Conservation (phyloP, 139 green algal species). For the Prasinococcaceae sp. region DNA sequence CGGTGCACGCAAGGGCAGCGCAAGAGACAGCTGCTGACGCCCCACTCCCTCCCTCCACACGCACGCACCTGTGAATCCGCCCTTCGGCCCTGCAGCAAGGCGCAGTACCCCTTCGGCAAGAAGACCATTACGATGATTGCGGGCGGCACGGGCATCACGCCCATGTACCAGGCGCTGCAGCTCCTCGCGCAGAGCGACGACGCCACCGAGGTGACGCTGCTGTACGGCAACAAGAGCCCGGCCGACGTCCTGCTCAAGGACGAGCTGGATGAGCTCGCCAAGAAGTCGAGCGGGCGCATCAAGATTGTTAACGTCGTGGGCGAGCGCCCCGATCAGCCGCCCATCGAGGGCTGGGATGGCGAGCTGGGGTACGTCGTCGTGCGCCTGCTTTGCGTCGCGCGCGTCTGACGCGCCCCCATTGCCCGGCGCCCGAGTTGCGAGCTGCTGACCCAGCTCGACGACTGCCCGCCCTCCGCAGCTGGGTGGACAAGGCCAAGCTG, state of each 20-base stretch:
- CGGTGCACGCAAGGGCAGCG: no score
- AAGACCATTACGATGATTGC: conserved; percentile 9
- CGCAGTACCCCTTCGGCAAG: conserved; percentile 8
- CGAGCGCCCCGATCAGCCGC: background rate
- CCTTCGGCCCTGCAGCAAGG: no score
- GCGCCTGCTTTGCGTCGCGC: no score
- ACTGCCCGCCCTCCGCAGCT: no score
- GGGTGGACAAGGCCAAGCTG: background rate
- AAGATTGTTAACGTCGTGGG: conserved; percentile 2
- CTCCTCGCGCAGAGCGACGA: background rate
- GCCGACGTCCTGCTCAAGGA: conserved; percentile 6
- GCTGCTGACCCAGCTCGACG: no score
- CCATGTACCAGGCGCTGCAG: conserved; percentile 10
- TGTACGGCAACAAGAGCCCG: conserved; percentile 7
- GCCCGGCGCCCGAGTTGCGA: no score
- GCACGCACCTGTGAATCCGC: no score
- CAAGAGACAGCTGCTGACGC: no score
- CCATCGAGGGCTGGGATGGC: background rate
- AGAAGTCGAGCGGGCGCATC: background rate
- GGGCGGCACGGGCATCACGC: conserved; percentile 13
- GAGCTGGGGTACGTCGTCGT: no score
- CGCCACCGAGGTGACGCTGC: conserved; percentile 4
- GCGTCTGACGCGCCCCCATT: no score
- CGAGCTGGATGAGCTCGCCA: conserved; percentile 1
- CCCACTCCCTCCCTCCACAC: no score